Evolutionary conservation across 371 early-diverging fungal genomes (phyloP), one percentile per base, ranked within the genome.

Genomic region (Apophysomyces trapeziformis): DNA sequence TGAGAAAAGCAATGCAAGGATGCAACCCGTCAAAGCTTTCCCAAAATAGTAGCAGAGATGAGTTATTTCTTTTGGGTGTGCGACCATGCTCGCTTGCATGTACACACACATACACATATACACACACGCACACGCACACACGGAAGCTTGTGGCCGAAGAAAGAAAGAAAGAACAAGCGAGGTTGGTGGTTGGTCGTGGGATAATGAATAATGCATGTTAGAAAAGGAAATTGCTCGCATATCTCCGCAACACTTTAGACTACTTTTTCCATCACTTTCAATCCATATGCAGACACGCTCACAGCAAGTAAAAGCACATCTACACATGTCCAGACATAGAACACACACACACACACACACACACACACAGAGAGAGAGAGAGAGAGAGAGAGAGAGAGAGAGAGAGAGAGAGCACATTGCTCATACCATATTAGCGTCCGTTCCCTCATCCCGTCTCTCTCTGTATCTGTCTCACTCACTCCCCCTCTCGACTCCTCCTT

Each of bases 71-170:
- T 50, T 50, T 50, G n/a, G 50, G 50, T 50, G 50, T 26, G 21
- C 50, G 21, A 26, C 32, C 50, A 50, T 50, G 50, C 50, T 6
- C 1, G 50, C 50, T 50, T 50, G 50, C 50, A 50, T 50, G 26
- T 35, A 50, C n/a, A 18, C 16, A 2, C 26, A 26, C 26, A 26
- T 2, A 26, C 26, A 2, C 26, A 26, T 2, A 26, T 2, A 2
- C 26, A 26, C 26, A 2, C 26, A 2, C 26, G 2, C 26, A 26
- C 26, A 26, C 26, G 2, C 50, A 50, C n/a, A 18, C 16, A 26
- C 50, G 50, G 50, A 50, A 50, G 50, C 50, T 50, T 50, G 50
- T 50, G 50, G 50, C 50, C 50, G 50, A 50, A 50, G 50, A 50
- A 50, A 50, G 50, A 50, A 50, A 50, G 50, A 50, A 21, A 41